phyloP scores from a whole-genome alignment of 2,329 filamentous ascomycete species.

The Sporothrix protearum region DNA sequence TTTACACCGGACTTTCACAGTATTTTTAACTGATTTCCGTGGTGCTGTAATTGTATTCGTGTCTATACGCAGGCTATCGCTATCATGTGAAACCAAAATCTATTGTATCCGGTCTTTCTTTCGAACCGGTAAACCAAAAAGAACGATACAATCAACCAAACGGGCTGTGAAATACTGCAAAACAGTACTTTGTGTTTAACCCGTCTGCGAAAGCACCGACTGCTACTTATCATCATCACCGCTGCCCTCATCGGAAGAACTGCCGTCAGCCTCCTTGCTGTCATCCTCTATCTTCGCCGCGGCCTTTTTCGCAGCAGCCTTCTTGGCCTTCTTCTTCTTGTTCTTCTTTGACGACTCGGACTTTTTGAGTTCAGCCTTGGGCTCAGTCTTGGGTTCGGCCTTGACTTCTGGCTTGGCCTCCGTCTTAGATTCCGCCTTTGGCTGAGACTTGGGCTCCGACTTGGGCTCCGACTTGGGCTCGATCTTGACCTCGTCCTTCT shows the following conservation, averaged over 20 bases:
- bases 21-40: neutral
- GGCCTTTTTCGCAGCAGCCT: neutral
- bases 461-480: too few relatives aligned
- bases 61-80: slow-evolving; percentile 12
- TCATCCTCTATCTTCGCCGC: neutral
- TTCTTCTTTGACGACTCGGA: slow-evolving; percentile 10
- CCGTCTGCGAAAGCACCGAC: neutral
- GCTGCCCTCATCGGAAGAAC: neutral
- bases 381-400: neutral
- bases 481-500: neutral
- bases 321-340: slow-evolving; percentile 22
- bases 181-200: neutral
- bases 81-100: neutral
- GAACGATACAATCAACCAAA: neutral
- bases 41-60: neutral
- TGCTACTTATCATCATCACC: neutral
- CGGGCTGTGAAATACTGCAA: neutral
- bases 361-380: neutral
- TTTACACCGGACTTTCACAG: neutral
- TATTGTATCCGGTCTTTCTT: too few relatives aligned
- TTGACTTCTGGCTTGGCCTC: neutral
- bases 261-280: neutral
- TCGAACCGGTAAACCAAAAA: neutral
- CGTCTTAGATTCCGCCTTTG: neutral
- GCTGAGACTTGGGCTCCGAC: neutral